phyloP scores from a whole-genome alignment of 140 eudicot genomes.

The Ambrosia hybrid region DNA sequence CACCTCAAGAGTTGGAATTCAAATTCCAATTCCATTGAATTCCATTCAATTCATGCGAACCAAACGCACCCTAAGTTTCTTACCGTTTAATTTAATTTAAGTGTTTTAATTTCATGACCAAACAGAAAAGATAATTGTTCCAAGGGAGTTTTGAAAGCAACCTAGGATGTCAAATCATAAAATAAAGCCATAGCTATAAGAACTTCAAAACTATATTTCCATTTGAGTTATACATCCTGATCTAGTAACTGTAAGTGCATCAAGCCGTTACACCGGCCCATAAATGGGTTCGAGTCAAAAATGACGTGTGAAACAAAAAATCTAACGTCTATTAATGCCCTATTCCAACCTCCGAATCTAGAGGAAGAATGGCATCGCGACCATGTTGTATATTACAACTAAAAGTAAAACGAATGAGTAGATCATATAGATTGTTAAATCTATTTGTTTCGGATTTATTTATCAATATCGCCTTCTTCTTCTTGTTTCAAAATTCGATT shows the following conservation, averaged over 20 bases:
- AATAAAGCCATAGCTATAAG: no score
- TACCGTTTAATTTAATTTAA: no score
- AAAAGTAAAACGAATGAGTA: neutral
- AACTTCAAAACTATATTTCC: no score
- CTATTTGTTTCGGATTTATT: slow-evolving; percentile 5
- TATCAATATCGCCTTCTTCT: slow-evolving; percentile 48
- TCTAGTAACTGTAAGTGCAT: slow-evolving; percentile 4
- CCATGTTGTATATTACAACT: slow-evolving; percentile 4
- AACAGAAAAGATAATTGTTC: no score
- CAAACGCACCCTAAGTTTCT: no score
- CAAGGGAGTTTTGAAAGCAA: no score
- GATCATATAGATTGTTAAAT: neutral
- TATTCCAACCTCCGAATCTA: neutral
- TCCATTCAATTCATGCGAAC: no score
- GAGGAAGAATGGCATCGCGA: neutral
- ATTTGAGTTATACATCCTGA: neutral
- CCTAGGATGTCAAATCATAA: no score
- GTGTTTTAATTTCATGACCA: no score
- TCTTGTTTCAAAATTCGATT: slow-evolving; percentile 68
- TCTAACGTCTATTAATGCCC: neutral
- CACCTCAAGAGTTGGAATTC: no score
- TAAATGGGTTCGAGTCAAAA: neutral
- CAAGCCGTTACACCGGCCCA: neutral
- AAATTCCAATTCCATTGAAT: no score
- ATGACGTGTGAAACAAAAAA: neutral